Evolutionary conservation across 2,329 filamentous ascomycete species (phyloP).

Genomic region (Simplicillium sp.): DNA sequence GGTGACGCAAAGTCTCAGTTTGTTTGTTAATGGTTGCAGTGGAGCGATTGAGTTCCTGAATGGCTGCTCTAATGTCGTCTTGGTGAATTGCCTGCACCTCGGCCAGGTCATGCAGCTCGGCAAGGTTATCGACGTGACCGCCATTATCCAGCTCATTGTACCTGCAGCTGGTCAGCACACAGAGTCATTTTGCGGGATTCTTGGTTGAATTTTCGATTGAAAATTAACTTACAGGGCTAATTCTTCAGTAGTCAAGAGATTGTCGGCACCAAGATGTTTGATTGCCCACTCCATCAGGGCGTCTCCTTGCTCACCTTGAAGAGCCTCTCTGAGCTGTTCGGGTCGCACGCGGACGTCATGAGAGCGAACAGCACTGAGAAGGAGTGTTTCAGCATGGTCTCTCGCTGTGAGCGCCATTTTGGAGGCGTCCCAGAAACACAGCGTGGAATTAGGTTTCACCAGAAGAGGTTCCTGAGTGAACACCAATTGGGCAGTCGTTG

Average conservation of each 20-base stretch:
- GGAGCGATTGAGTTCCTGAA: constrained; percentile 53
- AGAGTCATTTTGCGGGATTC: too few relatives aligned
- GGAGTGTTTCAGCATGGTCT: constrained; percentile 20
- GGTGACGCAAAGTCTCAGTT: constrained; percentile 48
- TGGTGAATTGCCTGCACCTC: constrained; percentile 44
- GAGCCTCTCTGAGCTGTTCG: constrained; percentile 26
- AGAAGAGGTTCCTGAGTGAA: too few relatives aligned
- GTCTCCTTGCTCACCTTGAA: constrained; percentile 24
- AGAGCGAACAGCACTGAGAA: constrained; percentile 20
- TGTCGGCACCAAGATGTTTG: constrained; percentile 37
- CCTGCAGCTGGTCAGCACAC: constrained; percentile 19
- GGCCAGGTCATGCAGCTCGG: constrained; percentile 33
- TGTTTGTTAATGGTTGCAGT: constrained; percentile 57
- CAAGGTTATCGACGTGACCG: constrained; percentile 37
- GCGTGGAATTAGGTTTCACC: too few relatives aligned
- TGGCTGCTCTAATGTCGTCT: constrained; percentile 49
- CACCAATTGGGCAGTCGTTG: too few relatives aligned
- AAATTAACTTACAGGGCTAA: constrained; percentile 34
- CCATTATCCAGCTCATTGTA: constrained; percentile 38
- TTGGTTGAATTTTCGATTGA: neutral
- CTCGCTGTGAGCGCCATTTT: constrained; percentile 17
- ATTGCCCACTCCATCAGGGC: constrained; percentile 37
- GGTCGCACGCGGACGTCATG: constrained; percentile 20
- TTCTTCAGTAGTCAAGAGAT: constrained; percentile 45
- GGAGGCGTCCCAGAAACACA: constrained; percentile 7